phyloP scores from a whole-genome alignment of 345 rosid species.

The Eucalyptus marginata region DNA sequence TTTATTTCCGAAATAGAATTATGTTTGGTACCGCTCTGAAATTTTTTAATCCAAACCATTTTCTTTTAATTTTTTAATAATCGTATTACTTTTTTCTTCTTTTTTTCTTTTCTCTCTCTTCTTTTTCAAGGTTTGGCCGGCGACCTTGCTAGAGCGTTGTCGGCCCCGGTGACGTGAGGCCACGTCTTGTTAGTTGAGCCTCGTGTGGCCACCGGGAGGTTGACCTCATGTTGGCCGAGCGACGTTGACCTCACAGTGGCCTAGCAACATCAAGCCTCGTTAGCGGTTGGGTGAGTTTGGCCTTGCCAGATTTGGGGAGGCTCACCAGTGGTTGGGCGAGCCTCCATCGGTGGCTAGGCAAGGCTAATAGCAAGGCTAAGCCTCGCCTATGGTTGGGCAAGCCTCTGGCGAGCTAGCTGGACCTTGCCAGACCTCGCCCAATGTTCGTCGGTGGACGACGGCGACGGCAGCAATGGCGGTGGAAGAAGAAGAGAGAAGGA shows the following conservation, averaged over 20 bases:
- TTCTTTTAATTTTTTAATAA: no score
- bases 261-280: fast-evolving
- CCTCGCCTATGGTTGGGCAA: fast-evolving
- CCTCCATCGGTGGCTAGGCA: fast-evolving
- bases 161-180: fast-evolving
- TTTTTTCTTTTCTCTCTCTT: no score
- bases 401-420: fast-evolving
- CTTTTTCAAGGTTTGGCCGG: fast-evolving
- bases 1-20: no score
- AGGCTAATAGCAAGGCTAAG: no score
- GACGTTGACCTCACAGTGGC: fast-evolving
- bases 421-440: fast-evolving
- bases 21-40: fast-evolving
- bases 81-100: fast-evolving
- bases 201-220: fast-evolving
- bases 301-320: fast-evolving
- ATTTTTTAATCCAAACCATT: fast-evolving
- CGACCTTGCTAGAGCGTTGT: fast-evolving
- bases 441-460: fast-evolving
- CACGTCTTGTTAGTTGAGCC: no score
- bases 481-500: no score
- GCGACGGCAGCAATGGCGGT: fast-evolving
- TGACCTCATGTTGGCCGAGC: fast-evolving
- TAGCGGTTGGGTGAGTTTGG: fast-evolving
- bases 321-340: fast-evolving